Evolutionary conservation across 2,329 filamentous ascomycete genomes (phyloP).

Genomic region (Nemania sp.): DNA sequence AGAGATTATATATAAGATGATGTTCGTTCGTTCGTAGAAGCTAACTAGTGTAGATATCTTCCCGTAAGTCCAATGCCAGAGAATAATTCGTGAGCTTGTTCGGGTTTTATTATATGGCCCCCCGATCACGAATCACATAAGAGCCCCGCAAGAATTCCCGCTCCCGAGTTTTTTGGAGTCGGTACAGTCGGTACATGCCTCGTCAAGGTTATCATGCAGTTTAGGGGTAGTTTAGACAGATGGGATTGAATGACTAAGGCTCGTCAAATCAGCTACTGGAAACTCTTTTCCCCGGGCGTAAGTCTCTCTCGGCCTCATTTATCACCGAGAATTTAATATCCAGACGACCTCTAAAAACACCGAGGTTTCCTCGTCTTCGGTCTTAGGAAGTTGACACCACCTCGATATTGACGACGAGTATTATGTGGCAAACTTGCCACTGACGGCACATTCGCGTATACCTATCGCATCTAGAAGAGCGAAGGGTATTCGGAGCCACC

Average conservation of each 20-base stretch:
- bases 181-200: background rate
- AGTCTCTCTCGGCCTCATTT: background rate
- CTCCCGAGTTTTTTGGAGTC: slow-evolving; percentile 6
- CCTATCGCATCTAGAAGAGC: too few relatives aligned
- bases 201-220: too few relatives aligned
- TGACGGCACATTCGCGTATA: too few relatives aligned
- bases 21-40: too few relatives aligned
- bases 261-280: background rate
- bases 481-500: too few relatives aligned
- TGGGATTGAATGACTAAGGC: slow-evolving; percentile 7
- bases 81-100: too few relatives aligned
- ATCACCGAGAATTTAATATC: background rate
- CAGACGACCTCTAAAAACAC: too few relatives aligned
- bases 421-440: too few relatives aligned
- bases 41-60: background rate
- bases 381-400: too few relatives aligned
- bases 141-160: slow-evolving; percentile 13
- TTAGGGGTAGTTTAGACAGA: too few relatives aligned
- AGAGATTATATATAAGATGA: background rate
- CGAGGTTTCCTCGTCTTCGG: too few relatives aligned
- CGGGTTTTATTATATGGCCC: slow-evolving; percentile 20
- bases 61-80: background rate
- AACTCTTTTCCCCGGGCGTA: background rate
- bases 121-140: background rate
- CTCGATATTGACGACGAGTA: too few relatives aligned